Percentiles rank a stretch among this genome's conserved stretches.
Conservation (phyloP, 345 rosid species). For the Mercurialis annua region DNA sequence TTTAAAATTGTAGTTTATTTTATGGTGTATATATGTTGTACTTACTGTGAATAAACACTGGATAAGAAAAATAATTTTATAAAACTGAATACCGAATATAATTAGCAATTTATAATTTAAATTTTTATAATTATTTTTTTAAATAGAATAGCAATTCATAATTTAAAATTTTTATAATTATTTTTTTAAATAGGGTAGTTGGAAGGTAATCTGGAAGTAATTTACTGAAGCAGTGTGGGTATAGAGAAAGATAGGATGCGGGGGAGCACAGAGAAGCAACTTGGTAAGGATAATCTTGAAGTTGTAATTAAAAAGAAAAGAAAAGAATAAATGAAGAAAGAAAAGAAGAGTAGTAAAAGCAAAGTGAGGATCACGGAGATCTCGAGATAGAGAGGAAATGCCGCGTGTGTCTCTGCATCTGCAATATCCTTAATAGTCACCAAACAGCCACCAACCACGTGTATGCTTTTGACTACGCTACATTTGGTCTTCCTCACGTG, state of each 20-base stretch:
- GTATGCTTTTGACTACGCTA: conserved; percentile 1
- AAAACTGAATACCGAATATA: too few relatives aligned
- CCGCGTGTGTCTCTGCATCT: conserved; percentile 18
- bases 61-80: too few relatives aligned
- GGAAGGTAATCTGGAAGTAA: too few relatives aligned
- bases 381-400: conserved; percentile 7
- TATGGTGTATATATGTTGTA: too few relatives aligned
- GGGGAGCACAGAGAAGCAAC: not conserved
- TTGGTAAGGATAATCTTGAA: conserved; percentile 15
- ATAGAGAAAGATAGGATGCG: not conserved
- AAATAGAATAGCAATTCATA: too few relatives aligned
- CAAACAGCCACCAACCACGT: conserved; percentile 29
- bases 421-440: not conserved
- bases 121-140: too few relatives aligned
- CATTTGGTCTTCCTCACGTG: conserved; percentile 24
- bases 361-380: conserved; percentile 24
- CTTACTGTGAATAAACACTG: too few relatives aligned
- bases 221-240: too few relatives aligned
- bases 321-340: not conserved
- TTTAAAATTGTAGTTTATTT: too few relatives aligned
- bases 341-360: not conserved
- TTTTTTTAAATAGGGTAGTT: too few relatives aligned
- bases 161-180: too few relatives aligned
- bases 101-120: too few relatives aligned
- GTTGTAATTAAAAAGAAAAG: not conserved